These are phyloP conservation scores for Botrytis galanthina DNA, from an alignment of 2,329 filamentous ascomycete genomes.

Conservation along the genomic window DNA sequence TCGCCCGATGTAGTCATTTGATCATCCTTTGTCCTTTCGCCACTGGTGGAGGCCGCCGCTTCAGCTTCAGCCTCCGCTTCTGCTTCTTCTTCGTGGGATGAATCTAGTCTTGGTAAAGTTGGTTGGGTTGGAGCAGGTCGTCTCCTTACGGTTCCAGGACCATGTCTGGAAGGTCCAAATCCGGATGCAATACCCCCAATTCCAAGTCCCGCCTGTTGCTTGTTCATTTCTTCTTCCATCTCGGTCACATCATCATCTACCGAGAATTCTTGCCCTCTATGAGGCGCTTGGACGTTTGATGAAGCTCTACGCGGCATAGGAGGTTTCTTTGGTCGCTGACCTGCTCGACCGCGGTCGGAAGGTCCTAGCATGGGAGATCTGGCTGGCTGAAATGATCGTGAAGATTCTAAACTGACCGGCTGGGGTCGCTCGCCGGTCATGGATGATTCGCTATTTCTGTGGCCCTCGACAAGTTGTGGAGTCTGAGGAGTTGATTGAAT, in stretches of 20 bases:
- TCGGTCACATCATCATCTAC: constrained; percentile 85
- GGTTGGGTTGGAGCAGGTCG: constrained; percentile 47
- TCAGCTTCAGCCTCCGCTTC: constrained; percentile 30
- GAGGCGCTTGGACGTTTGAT: constrained; percentile 66
- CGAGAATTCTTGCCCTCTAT: constrained; percentile 84
- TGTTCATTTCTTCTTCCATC: constrained; percentile 64
- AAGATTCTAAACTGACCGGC: constrained; percentile 35
- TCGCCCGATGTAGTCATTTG: constrained; percentile 29
- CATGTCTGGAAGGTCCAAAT: constrained; percentile 45
- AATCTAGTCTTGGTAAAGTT: constrained; percentile 48
- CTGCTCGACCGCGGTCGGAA: constrained; percentile 36
- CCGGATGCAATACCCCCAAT: constrained; percentile 38
- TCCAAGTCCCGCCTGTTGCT: constrained; percentile 45
- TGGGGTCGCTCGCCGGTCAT: constrained; percentile 32
- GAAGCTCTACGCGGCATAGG: constrained; percentile 70
- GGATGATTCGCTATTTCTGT: constrained; percentile 35
- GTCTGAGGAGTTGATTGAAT: constrained; percentile 26
- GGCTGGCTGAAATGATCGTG: constrained; percentile 32
- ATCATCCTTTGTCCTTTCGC: constrained; percentile 23
- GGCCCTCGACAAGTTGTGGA: constrained; percentile 29
- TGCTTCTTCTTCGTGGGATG: constrained; percentile 47
- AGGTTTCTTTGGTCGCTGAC: constrained; percentile 56
- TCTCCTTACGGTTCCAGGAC: constrained; percentile 50
- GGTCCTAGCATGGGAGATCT: constrained; percentile 38
- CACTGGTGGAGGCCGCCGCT: constrained; percentile 21